Percentiles rank a stretch among this genome's conserved stretches.
These are phyloP conservation scores for Sutorius australiensis DNA, from an alignment of 768 basidiomycete species.

Conservation along the genomic window DNA sequence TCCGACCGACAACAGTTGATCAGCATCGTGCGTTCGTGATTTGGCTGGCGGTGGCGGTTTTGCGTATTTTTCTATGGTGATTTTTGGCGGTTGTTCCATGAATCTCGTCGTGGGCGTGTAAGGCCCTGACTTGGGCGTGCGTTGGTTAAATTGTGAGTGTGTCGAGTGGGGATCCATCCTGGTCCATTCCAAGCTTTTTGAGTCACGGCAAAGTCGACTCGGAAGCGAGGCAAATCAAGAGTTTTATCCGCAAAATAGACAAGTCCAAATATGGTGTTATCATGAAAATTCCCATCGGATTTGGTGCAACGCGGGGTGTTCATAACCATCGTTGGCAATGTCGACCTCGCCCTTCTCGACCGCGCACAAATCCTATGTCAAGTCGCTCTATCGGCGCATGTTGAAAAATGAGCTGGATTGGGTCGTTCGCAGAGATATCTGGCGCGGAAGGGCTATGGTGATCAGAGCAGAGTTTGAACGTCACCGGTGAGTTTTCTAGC, in stretches of 20 bases:
- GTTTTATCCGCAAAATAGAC: not conserved
- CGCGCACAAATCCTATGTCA: slow-evolving; percentile 80
- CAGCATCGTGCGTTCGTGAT: slow-evolving; percentile 13
- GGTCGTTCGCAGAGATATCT: slow-evolving; percentile 80
- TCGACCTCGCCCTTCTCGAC: slow-evolving; percentile 61
- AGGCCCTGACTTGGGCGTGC: slow-evolving; percentile 67
- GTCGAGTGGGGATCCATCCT: slow-evolving; percentile 78
- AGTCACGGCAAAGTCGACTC: slow-evolving; percentile 1
- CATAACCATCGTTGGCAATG: slow-evolving; percentile 35
- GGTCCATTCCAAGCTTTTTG: not conserved
- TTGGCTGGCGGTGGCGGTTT: slow-evolving; percentile 35
- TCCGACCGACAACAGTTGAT: slow-evolving; percentile 14
- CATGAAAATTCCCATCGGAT: slow-evolving; percentile 7
- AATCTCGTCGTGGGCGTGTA: slow-evolving; percentile 42
- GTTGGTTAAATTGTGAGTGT: slow-evolving; percentile 69
- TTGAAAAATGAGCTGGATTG: slow-evolving; percentile 88
- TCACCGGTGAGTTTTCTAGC: slow-evolving; percentile 59
- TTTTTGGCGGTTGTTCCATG: slow-evolving; percentile 41
- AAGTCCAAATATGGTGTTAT: slow-evolving; percentile 15
- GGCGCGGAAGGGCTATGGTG: slow-evolving; percentile 79
- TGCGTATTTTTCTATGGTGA: slow-evolving; percentile 42
- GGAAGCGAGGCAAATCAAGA: not conserved
- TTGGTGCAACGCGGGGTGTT: not conserved
- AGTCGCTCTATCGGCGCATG: slow-evolving; percentile 85
- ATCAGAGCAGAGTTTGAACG: slow-evolving; percentile 92